phyloP scores from a whole-genome alignment of 352 stramenopile species.

The Peronospora farinosa region DNA sequence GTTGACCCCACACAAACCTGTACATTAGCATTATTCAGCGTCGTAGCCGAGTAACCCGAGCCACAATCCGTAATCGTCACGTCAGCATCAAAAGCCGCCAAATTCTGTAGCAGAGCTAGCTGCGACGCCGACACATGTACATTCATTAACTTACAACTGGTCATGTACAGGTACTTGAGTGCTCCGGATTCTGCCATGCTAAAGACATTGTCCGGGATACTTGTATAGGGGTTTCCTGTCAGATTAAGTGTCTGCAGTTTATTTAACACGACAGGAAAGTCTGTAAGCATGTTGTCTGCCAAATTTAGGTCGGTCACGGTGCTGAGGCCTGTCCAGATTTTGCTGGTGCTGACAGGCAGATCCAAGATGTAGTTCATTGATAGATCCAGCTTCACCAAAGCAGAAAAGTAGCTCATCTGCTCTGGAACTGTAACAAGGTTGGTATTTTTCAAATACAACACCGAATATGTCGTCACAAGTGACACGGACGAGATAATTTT shows the following conservation, averaged over 20 bases:
- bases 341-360: constrained; percentile 29
- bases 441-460: constrained; percentile 38
- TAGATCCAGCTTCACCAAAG: constrained; percentile 31
- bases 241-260: constrained; percentile 40
- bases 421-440: constrained; percentile 42
- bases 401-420: constrained; percentile 31
- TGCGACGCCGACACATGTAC: constrained; percentile 37
- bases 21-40: constrained; percentile 19
- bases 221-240: constrained; percentile 37
- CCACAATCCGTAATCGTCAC: constrained; percentile 41
- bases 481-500: constrained; percentile 32
- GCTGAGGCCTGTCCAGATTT: constrained; percentile 27
- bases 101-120: constrained; percentile 32
- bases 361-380: constrained; percentile 46
- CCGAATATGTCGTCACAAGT: constrained; percentile 23
- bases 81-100: constrained; percentile 41
- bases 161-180: constrained; percentile 46
- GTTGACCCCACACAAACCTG: constrained; percentile 30
- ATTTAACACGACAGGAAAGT: constrained; percentile 32
- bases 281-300: constrained; percentile 37
- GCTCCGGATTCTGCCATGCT: constrained; percentile 29
- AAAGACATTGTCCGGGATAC: constrained; percentile 43
- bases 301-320: constrained; percentile 37
- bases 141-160: constrained; percentile 50
- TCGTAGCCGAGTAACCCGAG: constrained; percentile 12